Conservation (phyloP, 2,329 filamentous ascomycete genomes). For the Acephala macrosclerotiorum region DNA sequence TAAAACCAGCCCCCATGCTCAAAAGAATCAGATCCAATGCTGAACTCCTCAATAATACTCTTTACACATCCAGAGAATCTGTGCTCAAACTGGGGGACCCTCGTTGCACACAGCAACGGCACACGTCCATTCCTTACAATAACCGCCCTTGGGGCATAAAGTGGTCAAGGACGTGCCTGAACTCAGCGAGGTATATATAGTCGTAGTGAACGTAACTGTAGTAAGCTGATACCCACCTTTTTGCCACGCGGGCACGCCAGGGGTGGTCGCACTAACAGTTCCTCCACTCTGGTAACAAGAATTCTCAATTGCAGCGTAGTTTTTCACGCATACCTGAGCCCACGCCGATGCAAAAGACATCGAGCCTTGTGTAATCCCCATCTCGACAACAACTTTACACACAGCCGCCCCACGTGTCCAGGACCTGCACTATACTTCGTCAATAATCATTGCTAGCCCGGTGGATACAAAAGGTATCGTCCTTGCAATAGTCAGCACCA, state of each 20-base stretch:
- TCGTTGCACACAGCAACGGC: background rate
- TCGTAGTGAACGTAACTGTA: background rate
- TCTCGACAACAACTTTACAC: background rate
- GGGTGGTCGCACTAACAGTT: background rate
- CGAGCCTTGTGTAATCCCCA: background rate
- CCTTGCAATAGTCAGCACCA: background rate
- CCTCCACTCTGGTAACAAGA: background rate
- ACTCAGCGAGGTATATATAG: background rate
- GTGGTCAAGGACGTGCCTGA: background rate
- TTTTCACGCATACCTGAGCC: background rate
- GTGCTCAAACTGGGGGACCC: background rate
- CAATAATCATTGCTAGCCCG: background rate
- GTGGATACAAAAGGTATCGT: background rate
- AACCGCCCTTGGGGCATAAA: background rate
- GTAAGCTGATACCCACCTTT: background rate
- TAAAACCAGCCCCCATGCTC: background rate
- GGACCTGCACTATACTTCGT: background rate
- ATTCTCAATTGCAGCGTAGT: background rate
- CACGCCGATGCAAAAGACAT: background rate
- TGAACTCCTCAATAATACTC: background rate
- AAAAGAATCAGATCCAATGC: background rate
- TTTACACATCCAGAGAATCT: background rate
- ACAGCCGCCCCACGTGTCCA: background rate
- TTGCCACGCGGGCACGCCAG: background rate
- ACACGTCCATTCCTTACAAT: background rate